phyloP scores from a whole-genome alignment of 768 basidiomycete species.

The Trametes elegans region DNA sequence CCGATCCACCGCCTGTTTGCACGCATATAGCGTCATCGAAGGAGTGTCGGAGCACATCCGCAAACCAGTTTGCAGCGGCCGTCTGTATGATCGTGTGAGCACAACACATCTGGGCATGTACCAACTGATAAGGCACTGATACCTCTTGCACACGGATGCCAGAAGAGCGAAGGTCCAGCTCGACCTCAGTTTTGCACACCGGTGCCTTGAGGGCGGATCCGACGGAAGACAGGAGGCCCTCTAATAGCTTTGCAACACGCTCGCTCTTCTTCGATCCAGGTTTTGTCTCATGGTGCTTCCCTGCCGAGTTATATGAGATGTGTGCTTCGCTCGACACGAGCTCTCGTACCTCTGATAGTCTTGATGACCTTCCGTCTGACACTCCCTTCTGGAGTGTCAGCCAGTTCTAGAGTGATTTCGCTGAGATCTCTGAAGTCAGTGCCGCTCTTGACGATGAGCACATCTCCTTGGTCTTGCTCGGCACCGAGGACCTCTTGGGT shows the following conservation, averaged over 20 bases:
- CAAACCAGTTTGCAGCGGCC: constrained; percentile 77
- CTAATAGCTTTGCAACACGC: constrained; percentile 55
- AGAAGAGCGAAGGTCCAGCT: constrained; percentile 74
- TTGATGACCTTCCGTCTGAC: constrained; percentile 65
- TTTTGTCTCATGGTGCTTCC: constrained; percentile 61
- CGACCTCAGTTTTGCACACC: constrained; percentile 65
- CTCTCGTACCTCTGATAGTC: constrained; percentile 49
- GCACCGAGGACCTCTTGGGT: constrained; percentile 55
- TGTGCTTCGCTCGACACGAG: neutral
- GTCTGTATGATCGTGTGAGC: constrained; percentile 40
- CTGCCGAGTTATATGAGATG: constrained; percentile 32
- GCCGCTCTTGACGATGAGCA: constrained; percentile 81
- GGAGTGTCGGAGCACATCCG: constrained; percentile 79
- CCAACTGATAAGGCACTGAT: neutral
- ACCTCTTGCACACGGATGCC: constrained; percentile 75
- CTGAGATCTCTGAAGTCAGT: constrained; percentile 88
- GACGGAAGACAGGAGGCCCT: constrained; percentile 65
- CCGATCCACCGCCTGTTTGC: constrained; percentile 61
- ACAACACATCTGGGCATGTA: neutral
- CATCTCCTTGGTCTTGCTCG: constrained; percentile 68
- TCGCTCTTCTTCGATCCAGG: constrained; percentile 47
- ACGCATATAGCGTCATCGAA: constrained; percentile 71
- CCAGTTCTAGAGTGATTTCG: constrained; percentile 64
- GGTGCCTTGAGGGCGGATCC: constrained; percentile 69
- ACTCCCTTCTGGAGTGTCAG: constrained; percentile 56